Base-by-base conservation (phyloP, 2,329 filamentous ascomycete species). In the Fusarium tanahbumbuense region DNA sequence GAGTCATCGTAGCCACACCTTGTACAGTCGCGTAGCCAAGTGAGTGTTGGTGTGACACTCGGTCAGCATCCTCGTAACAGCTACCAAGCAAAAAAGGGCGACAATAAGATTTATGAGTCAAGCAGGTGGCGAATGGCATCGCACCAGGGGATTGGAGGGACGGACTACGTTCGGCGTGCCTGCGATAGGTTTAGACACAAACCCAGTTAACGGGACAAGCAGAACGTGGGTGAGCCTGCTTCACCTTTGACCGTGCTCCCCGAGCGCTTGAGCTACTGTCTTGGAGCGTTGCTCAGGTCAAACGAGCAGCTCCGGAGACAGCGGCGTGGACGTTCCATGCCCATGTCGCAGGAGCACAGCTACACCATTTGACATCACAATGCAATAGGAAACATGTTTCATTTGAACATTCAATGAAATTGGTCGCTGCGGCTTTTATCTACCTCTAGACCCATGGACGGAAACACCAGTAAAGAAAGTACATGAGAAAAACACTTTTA, bases 371-470 rank as follows among this genome's bases (percentile, higher is more conserved):
- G 10, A 34, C 7, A 30, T 27, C 27, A 42, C 15, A 13, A 12
- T 18, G 9, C 8, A 7, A 27, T 8, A 13, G 9, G 5, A 9
- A 37, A 13, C 6, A 25, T 25, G 22, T 6, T 49, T 56, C 27
- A 64, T 53, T 42, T 42, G 7, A 32, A 64, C 34, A 56, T 28
- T 64, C 50, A 70, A 44, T 70, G 61, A 67, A 70, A 63, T 61
- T 67, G 56, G 67, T 67, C 62, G 49, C 49, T 53, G 34, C 70
- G 57, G 64, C 69, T 74, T 74, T 71, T 74, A 54, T 74, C 72
- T 74, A 74, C 64, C 70, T 71, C 67, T 74, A 74, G 70, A 71
- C 65, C 65, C 72, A 55, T 56, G 53, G 56, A 69, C 49, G 56
- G 42, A 62, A 71, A 66, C 68, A 63, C 66, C 66, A 72, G 56